A percentile compares a stretch with the other conserved stretches of the same genome.
These are phyloP conservation scores for Allomyces macrogynus DNA, from an alignment of 192 early-diverging fungal genomes.

Conservation along the genomic window DNA sequence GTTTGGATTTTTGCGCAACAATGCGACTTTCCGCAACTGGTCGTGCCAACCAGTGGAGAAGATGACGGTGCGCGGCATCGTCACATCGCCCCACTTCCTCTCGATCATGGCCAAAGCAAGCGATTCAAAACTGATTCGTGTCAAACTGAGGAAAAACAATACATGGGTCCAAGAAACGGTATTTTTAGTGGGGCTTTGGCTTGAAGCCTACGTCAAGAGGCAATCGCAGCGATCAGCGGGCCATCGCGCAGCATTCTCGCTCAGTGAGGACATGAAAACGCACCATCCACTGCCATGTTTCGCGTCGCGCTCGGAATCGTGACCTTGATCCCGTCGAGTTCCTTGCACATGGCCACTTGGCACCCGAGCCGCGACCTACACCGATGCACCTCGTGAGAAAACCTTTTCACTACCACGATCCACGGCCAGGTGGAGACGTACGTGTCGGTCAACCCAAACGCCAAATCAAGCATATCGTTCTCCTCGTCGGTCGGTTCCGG, in stretches of 20 bases:
- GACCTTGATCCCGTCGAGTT: constrained; percentile 73
- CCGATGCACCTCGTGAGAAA: too few relatives aligned
- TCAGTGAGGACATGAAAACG: background rate
- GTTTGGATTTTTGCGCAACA: too few relatives aligned
- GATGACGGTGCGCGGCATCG: too few relatives aligned
- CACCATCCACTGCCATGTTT: constrained; percentile 61
- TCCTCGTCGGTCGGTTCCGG: constrained; percentile 92
- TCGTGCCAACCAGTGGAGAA: too few relatives aligned
- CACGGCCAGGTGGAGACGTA: constrained; percentile 9
- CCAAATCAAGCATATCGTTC: constrained; percentile 94
- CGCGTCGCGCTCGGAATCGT: constrained; percentile 76
- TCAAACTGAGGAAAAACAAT: too few relatives aligned
- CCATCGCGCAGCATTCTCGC: too few relatives aligned
- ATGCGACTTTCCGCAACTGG: too few relatives aligned
- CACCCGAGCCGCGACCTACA: constrained; percentile 75
- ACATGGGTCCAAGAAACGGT: too few relatives aligned
- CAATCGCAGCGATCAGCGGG: background rate
- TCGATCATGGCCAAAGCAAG: too few relatives aligned
- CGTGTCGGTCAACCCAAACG: constrained; percentile 90
- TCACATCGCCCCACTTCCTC: too few relatives aligned
- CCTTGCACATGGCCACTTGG: constrained; percentile 64
- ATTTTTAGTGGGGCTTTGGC: constrained; percentile 19
- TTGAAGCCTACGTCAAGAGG: constrained; percentile 11
- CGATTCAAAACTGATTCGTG: too few relatives aligned
- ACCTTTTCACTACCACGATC: constrained; percentile 2